These are phyloP conservation scores for Lasiodiplodia gonubiensis DNA, from an alignment of 2,329 filamentous ascomycete species.

Conservation along the genomic window DNA sequence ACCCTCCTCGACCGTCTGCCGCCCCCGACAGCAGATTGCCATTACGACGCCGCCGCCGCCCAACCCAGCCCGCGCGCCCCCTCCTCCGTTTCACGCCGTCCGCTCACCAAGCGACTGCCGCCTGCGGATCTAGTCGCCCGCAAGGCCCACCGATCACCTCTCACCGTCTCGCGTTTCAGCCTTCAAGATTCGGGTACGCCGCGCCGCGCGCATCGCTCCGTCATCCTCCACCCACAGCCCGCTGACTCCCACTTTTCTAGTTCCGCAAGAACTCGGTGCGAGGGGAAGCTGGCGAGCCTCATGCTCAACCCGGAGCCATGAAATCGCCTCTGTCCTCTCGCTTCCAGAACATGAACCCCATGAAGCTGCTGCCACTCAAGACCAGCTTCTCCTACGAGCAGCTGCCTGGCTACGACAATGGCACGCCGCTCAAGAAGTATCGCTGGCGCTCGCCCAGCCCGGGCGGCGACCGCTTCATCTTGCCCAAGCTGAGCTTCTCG, in stretches of 20 bases:
- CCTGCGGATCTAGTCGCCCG: slow-evolving; percentile 31
- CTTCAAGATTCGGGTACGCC: slow-evolving; percentile 29
- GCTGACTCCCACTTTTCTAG: slow-evolving; percentile 13
- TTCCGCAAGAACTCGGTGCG: slow-evolving; percentile 30
- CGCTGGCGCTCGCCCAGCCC: slow-evolving; percentile 48
- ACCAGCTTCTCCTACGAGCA: slow-evolving; percentile 55
- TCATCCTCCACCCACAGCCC: not conserved
- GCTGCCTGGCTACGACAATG: slow-evolving; percentile 49
- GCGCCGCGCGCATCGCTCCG: slow-evolving; percentile 16
- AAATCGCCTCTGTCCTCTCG: slow-evolving; percentile 30
- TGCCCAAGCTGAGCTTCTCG: slow-evolving; percentile 44
- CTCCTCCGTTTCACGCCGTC: slow-evolving; percentile 27
- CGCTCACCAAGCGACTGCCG: slow-evolving; percentile 28
- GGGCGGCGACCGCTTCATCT: slow-evolving; percentile 33
- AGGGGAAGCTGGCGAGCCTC: slow-evolving; percentile 32
- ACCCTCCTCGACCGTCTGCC: slow-evolving; percentile 26
- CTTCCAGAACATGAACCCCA: slow-evolving; percentile 52
- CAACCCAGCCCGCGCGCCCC: slow-evolving; percentile 23
- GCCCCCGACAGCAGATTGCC: slow-evolving; percentile 27
- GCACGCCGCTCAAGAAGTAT: slow-evolving; percentile 43
- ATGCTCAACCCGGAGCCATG: slow-evolving; percentile 30
- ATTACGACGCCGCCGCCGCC: slow-evolving; percentile 28
- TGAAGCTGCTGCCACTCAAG: slow-evolving; percentile 50
- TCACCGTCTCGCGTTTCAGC: slow-evolving; percentile 31
- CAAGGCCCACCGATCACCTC: slow-evolving; percentile 31